Conservation (phyloP, 495 filamentous ascomycete genomes). For the Lasiosphaeris hirsuta region DNA sequence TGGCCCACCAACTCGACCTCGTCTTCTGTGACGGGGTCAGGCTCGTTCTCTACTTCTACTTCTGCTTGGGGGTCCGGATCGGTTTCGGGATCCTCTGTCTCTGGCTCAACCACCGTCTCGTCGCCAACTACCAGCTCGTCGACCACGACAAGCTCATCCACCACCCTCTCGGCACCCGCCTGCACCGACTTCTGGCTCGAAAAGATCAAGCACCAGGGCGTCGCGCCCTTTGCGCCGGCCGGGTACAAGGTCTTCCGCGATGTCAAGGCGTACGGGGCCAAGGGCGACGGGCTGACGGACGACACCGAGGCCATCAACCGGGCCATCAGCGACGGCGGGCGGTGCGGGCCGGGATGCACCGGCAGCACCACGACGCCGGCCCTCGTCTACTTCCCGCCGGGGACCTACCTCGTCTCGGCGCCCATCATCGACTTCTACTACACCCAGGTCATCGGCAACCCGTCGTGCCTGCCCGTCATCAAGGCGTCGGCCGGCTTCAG, state of each 20-base stretch:
- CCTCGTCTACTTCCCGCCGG: constrained; percentile 73
- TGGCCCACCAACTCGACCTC: no score
- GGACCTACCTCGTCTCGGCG: constrained; percentile 65
- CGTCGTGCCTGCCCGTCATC: constrained; percentile 59
- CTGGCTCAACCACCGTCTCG: not conserved
- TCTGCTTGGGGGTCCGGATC: no score
- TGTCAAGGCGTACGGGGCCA: constrained; percentile 56
- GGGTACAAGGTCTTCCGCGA: constrained; percentile 55
- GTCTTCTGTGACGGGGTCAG: no score
- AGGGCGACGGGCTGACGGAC: constrained; percentile 67
- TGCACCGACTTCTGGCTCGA: constrained; percentile 45
- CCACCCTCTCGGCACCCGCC: constrained; percentile 10
- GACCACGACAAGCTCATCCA: not conserved
- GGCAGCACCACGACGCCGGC: constrained; percentile 71
- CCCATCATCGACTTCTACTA: constrained; percentile 65
- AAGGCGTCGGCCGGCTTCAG: constrained; percentile 61
- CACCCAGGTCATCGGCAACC: constrained; percentile 67
- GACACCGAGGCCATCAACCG: constrained; percentile 80
- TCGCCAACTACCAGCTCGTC: constrained; percentile 9
- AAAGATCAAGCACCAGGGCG: constrained; percentile 45
- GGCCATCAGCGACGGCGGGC: constrained; percentile 69
- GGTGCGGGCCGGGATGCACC: constrained; percentile 72
- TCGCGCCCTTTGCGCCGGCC: constrained; percentile 39
- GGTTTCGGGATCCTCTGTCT: no score
- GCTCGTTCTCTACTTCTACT: no score